These are phyloP conservation scores for Stenocarpella maydis DNA, from an alignment of 2,329 filamentous ascomycete species.

Conservation along the genomic window DNA sequence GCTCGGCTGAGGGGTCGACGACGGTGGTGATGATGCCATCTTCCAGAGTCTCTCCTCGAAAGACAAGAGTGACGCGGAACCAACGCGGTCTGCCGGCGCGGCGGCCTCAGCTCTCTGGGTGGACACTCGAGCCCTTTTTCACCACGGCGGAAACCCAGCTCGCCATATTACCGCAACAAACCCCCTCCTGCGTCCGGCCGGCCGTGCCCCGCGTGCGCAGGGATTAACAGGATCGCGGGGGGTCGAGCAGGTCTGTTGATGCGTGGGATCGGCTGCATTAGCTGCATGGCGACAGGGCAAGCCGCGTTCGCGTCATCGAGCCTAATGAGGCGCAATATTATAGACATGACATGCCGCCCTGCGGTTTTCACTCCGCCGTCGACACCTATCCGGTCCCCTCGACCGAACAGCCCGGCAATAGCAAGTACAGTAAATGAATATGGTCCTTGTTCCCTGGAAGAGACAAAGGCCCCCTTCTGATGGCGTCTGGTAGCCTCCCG, in stretches of 20 bases:
- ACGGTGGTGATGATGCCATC: conserved; percentile 35
- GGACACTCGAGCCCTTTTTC: conserved; percentile 10
- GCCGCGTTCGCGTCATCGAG: conserved; percentile 29
- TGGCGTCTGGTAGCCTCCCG: background rate
- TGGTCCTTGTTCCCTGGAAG: background rate
- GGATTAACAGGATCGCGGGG: background rate
- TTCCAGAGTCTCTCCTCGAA: background rate
- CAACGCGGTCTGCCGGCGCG: background rate
- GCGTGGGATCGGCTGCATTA: conserved; percentile 10
- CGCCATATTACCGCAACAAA: too few species aligned
- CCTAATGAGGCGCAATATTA: conserved; percentile 32
- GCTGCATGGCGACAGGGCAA: conserved; percentile 14
- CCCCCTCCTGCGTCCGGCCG: too few species aligned
- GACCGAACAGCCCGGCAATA: background rate
- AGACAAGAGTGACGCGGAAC: background rate
- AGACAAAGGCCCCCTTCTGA: too few species aligned
- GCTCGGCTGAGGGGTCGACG: background rate
- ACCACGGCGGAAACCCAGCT: background rate
- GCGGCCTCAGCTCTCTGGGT: background rate
- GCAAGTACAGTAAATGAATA: too few species aligned
- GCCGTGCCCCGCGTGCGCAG: conserved; percentile 1
- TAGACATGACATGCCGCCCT: background rate
- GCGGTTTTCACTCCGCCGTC: background rate
- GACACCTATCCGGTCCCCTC: background rate
- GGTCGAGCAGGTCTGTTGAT: background rate